Evolutionary conservation across 345 rosid species (phyloP).

Genomic region (Syzygium oleosum): DNA sequence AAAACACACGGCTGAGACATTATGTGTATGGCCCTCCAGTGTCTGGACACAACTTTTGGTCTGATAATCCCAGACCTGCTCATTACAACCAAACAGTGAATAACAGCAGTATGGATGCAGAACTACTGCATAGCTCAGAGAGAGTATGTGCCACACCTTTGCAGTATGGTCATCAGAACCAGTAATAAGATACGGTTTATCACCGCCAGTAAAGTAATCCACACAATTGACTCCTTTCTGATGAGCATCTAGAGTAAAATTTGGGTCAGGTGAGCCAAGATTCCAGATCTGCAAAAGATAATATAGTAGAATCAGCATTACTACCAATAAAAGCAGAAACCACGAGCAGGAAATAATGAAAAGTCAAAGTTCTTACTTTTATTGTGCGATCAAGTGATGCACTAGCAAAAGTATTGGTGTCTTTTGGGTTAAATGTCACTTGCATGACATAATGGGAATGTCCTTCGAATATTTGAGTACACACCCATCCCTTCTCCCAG

Average conservation of each 20-base stretch:
- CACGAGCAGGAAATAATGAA: neutral
- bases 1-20: constrained; percentile 45
- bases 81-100: neutral
- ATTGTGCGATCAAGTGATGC: constrained; percentile 42
- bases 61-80: constrained; percentile 49
- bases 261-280: constrained; percentile 70
- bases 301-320: neutral
- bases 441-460: constrained; percentile 94
- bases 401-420: constrained; percentile 62
- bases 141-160: constrained; percentile 41
- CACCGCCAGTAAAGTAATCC: constrained; percentile 69
- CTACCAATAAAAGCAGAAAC: neutral
- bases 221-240: constrained; percentile 82
- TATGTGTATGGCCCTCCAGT: constrained; percentile 40
- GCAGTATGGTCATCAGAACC: constrained; percentile 95
- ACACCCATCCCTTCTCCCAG: constrained; percentile 80
- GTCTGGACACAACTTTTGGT: constrained; percentile 43
- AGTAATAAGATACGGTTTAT: constrained; percentile 65
- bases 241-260: constrained; percentile 77
- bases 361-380: constrained; percentile 38
- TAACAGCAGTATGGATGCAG: neutral
- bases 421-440: constrained; percentile 76
- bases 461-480: constrained; percentile 67
- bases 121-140: neutral
- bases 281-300: constrained; percentile 64